Conservation (phyloP, 1,284 basidiomycete genomes). For the Limonomyces culmigenus region DNA sequence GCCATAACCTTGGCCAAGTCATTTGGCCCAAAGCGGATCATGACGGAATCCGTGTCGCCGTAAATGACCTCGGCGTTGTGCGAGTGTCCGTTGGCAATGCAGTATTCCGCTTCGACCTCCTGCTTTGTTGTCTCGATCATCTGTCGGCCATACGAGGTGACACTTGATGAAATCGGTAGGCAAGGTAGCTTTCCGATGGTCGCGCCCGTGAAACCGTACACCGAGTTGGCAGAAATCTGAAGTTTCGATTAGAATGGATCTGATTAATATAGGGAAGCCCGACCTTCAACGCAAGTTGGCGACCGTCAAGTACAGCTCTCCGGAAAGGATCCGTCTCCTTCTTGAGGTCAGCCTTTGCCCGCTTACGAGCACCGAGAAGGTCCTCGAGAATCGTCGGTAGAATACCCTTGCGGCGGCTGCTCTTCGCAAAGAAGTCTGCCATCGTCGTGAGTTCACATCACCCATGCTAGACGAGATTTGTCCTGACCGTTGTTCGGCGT, state of each 20-base stretch:
- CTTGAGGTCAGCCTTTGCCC: slow-evolving; percentile 87
- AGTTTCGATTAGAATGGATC: not conserved
- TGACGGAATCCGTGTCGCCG: slow-evolving; percentile 95
- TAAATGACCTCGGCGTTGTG: slow-evolving; percentile 89
- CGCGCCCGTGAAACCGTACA: slow-evolving; percentile 94
- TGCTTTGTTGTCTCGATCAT: slow-evolving; percentile 95
- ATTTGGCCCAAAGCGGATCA: slow-evolving; percentile 86
- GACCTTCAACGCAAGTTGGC: slow-evolving; percentile 87
- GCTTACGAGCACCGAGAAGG: slow-evolving; percentile 78
- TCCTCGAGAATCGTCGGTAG: slow-evolving; percentile 88
- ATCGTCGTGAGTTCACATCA: not conserved
- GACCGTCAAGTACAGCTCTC: slow-evolving; percentile 85
- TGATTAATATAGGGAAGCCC: not conserved
- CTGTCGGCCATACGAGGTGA: slow-evolving; percentile 86
- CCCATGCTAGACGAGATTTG: not conserved
- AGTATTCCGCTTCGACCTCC: slow-evolving; percentile 85
- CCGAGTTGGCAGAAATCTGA: slow-evolving; percentile 92
- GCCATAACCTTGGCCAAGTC: slow-evolving; percentile 75
- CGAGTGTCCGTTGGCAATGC: slow-evolving; percentile 66
- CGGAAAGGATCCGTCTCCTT: slow-evolving; percentile 92
- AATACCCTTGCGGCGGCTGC: slow-evolving; percentile 65
- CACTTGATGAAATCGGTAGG: slow-evolving; percentile 83
- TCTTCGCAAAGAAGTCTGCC: slow-evolving; percentile 71
- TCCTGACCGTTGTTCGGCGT: slow-evolving; percentile 82
- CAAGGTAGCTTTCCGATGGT: slow-evolving; percentile 92